Conservation (phyloP, 2,329 filamentous ascomycete species). For the Trichophyton simii region DNA sequence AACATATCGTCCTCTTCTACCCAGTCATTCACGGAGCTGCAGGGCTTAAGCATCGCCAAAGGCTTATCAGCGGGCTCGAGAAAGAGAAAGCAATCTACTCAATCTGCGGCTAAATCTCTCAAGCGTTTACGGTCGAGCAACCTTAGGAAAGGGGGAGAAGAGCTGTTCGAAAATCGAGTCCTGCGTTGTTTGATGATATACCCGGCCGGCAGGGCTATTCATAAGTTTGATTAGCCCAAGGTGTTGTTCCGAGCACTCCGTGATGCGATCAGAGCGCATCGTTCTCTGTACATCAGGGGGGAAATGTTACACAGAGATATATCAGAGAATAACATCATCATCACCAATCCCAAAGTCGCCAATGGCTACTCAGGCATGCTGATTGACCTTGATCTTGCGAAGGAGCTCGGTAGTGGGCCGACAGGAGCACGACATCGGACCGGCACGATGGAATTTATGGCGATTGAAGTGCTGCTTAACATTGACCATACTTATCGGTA, state of each 20-base stretch:
- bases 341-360: conserved; percentile 17
- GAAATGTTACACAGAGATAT: conserved; percentile 29
- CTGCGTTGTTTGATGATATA: conserved; percentile 22
- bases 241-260: conserved; percentile 26
- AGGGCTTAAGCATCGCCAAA: background rate
- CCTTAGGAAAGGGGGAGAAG: conserved; percentile 5
- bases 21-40: background rate
- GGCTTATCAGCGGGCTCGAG: background rate
- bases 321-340: conserved; percentile 29
- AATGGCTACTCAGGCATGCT: conserved; percentile 19
- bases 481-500: conserved; percentile 23
- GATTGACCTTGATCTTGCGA: conserved; percentile 27
- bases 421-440: conserved; percentile 9
- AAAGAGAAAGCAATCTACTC: conserved; percentile 1
- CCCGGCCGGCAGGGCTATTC: conserved; percentile 19
- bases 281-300: conserved; percentile 22
- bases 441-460: conserved; percentile 23
- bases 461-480: conserved; percentile 23
- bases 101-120: conserved; percentile 3
- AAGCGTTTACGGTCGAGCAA: conserved; percentile 3
- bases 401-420: conserved; percentile 16
- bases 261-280: conserved; percentile 28
- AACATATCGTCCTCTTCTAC: conserved; percentile 2
- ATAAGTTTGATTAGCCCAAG: conserved; percentile 17
- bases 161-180: conserved; percentile 20